Conservation (phyloP, 192 early-diverging fungal species). For the Podila verticillata region DNA sequence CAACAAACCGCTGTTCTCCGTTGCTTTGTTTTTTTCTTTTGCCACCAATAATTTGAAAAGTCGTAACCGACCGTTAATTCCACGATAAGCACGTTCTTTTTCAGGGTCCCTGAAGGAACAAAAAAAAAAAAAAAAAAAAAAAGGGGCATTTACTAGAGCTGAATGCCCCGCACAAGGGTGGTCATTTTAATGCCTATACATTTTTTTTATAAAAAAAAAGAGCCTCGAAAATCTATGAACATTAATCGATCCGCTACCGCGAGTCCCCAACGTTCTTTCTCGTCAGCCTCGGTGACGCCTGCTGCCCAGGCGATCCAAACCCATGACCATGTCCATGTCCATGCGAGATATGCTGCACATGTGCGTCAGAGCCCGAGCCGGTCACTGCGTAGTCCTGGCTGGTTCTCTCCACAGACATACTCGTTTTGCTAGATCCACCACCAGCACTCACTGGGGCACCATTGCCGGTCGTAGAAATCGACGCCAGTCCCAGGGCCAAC, state of each 20-base stretch:
- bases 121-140: no score
- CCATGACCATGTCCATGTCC: background rate
- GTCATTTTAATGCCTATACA: no score
- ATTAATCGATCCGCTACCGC: background rate
- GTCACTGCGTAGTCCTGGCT: background rate
- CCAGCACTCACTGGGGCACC: background rate
- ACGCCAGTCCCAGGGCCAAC: constrained; percentile 37
- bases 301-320: background rate
- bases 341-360: background rate
- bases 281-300: background rate
- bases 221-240: no score
- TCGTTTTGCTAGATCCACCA: background rate
- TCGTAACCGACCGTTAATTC: no score
- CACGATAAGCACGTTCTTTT: no score
- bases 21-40: no score
- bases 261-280: background rate
- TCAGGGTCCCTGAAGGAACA: no score
- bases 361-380: background rate
- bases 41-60: no score
- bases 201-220: no score
- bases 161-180: no score
- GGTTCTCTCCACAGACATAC: background rate
- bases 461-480: constrained; percentile 19
- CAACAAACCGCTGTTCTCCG: no score
- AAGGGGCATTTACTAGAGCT: no score